Base-by-base conservation (phyloP, 306 rosid genomes). In the Arachis hypogaea region DNA sequence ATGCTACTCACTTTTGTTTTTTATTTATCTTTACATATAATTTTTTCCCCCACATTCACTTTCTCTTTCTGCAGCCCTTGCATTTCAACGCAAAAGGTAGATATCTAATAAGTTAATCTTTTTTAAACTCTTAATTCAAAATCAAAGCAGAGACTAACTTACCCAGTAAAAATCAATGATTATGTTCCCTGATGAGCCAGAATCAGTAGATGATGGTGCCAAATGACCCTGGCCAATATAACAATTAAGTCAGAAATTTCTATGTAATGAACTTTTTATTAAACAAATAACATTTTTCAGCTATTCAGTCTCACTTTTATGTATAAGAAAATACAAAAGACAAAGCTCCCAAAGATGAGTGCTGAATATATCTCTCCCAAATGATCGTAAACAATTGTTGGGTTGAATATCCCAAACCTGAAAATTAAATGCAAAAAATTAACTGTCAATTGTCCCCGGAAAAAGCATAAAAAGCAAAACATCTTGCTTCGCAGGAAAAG, bases 131-230 rank as follows among this genome's bases (percentile, higher is more conserved):
- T 22, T 63, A 4, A 45, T 43, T 42, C 68, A 80, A 18, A 52
- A 63, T 11, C 75, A 63, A 59, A 7, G 38, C 50, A 65, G 57
- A 71, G 64, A 78, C 38, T 33, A 51, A 18, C 46, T 84, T 87
- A 94, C 99, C 99, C 99, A 94, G 82, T 94, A 92, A 82, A 94
- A 94, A 74, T 94, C 99, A 64, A 94, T 88, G 55, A 94, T 92
- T 46, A 90, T 1, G 81, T 94, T 88, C 63, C 97, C 96, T 58
- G 86, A 82, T 50, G 99, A 94, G 57, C 99, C 99, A 38, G 93
- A 92, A 80, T 94, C 99, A 5, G 95, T 28, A 43, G 99, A 94
- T 73, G 99, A 94, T 55, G 99, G 97, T 36, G 90, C 93, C 85
- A 94, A 18, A 68, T 80, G 95, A 75, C 99, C 99, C 99, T 93